phyloP scores from a whole-genome alignment of 2,329 filamentous ascomycete species.

The Grosmannia clavigera region DNA sequence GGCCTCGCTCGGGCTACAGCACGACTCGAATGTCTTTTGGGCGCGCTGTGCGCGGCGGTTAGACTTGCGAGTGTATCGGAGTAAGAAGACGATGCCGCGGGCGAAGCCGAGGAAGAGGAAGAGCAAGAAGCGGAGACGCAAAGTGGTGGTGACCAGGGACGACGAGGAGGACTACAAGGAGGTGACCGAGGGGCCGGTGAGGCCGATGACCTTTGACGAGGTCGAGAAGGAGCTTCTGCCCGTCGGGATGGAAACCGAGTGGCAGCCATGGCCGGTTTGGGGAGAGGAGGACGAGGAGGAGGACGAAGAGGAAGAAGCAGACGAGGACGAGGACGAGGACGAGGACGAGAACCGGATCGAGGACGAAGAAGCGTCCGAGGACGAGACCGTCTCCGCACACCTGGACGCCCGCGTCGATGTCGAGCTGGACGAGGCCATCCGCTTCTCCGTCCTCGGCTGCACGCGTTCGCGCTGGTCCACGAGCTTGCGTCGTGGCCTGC shows the following conservation, averaged over 20 bases:
- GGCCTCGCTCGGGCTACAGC: conserved; percentile 30
- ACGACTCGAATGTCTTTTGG: conserved; percentile 31
- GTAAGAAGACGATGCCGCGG: conserved; percentile 12
- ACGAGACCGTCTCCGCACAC: neutral
- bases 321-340: neutral
- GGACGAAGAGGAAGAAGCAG: neutral
- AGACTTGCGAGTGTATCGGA: conserved; percentile 32
- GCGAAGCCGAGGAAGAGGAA: conserved; percentile 18
- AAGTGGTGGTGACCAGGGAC: neutral
- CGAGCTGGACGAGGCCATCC: conserved; percentile 31
- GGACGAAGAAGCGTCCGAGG: neutral
- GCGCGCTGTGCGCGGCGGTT: conserved; percentile 34
- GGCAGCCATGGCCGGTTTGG: neutral
- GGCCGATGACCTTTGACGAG: conserved; percentile 5
- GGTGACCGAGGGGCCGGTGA: neutral
- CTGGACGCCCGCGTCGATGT: conserved; percentile 3
- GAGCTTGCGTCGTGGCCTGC: conserved; percentile 19
- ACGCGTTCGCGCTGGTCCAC: conserved; percentile 18
- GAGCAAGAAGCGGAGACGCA: conserved; percentile 13
- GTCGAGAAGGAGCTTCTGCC: conserved; percentile 4
- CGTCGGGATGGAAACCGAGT: neutral
- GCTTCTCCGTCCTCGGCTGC: conserved; percentile 27
- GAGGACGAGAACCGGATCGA: neutral
- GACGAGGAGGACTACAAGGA: neutral
- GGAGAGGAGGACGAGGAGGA: neutral